Evolutionary conservation across 2,329 filamentous ascomycete genomes (phyloP).

Genomic region (Canariomyces notabilis): DNA sequence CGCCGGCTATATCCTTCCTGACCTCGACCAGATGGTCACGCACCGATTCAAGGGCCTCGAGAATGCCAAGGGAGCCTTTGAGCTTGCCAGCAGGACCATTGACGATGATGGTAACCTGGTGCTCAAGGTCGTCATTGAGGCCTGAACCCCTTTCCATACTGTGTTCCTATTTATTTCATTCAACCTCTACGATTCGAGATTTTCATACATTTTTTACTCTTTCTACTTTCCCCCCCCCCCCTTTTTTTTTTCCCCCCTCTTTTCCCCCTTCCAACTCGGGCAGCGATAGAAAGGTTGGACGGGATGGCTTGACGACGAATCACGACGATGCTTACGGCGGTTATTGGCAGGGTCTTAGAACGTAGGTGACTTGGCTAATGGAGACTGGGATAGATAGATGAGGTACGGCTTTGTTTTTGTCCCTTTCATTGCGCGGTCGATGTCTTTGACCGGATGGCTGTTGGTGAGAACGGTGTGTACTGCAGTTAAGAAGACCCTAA

Average conservation of each 20-base stretch:
- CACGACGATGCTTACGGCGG: not conserved
- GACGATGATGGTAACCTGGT: slow-evolving; percentile 65
- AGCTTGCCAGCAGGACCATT: slow-evolving; percentile 62
- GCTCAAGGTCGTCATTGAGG: slow-evolving; percentile 65
- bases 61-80: slow-evolving; percentile 59
- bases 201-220: no score
- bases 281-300: not conserved
- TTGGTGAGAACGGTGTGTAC: not conserved
- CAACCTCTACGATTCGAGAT: no score
- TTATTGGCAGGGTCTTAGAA: not conserved
- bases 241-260: slow-evolving; percentile 4
- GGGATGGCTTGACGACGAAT: not conserved
- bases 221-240: not conserved
- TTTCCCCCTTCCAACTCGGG: not conserved
- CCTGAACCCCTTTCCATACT: slow-evolving; percentile 29
- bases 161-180: not conserved
- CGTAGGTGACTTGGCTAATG: not conserved
- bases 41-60: slow-evolving; percentile 64
- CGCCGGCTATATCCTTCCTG: slow-evolving; percentile 48
- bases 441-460: not conserved
- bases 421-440: not conserved
- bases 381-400: not conserved
- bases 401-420: not conserved
- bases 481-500: not conserved
- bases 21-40: slow-evolving; percentile 67